These are phyloP conservation scores for Sutorius eximius DNA, from an alignment of 1,284 basidiomycete species.

Conservation along the genomic window DNA sequence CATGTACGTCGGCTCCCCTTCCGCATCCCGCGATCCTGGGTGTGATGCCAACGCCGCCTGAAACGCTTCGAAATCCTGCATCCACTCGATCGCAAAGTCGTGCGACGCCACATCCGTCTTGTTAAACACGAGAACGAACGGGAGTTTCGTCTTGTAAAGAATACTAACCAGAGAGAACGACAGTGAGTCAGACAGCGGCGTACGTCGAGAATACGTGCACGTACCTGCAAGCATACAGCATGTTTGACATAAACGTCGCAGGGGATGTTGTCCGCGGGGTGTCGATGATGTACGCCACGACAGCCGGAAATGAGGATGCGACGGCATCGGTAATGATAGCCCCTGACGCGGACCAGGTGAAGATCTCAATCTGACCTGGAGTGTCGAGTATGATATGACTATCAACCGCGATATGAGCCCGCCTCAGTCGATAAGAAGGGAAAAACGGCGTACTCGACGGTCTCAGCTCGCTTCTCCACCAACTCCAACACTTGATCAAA, in stretches of 20 bases:
- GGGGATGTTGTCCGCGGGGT: constrained; percentile 94
- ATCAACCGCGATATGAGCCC: constrained; percentile 3
- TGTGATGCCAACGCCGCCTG: constrained; percentile 72
- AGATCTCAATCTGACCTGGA: constrained; percentile 99
- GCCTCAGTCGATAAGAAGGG: neutral
- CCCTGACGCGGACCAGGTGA: constrained; percentile 99
- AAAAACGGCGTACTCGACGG: constrained; percentile 71
- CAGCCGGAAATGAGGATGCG: constrained; percentile 89
- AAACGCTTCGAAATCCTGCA: constrained; percentile 94
- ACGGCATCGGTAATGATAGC: constrained; percentile 99
- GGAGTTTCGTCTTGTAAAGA: constrained; percentile 96
- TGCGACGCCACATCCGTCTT: constrained; percentile 93
- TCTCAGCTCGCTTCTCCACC: constrained; percentile 87
- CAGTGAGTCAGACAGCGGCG: neutral
- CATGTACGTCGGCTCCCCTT: constrained; percentile 96
- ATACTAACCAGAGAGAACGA: constrained; percentile 56
- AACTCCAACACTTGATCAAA: constrained; percentile 96
- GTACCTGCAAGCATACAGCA: constrained; percentile 98
- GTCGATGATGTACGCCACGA: constrained; percentile 97
- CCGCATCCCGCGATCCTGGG: constrained; percentile 66
- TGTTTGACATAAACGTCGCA: constrained; percentile 99
- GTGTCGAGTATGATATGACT: constrained; percentile 96
- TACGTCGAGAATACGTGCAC: constrained; percentile 27
- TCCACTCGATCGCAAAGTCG: constrained; percentile 95
- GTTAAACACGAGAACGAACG: constrained; percentile 98